phyloP scores from a whole-genome alignment of 345 rosid species.

The Populus davidiana region DNA sequence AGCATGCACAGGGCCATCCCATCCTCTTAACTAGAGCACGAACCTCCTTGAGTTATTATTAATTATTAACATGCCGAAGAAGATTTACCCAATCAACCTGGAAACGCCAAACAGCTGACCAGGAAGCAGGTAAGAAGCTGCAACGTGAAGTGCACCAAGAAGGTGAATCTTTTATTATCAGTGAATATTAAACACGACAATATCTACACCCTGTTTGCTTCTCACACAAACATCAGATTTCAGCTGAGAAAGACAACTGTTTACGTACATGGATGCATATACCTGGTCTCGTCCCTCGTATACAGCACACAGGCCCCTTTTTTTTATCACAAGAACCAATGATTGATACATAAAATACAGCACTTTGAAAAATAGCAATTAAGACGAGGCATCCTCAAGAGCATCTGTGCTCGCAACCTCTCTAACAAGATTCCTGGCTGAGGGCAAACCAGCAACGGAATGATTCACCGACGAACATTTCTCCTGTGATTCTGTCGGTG shows the following conservation, averaged over 20 bases:
- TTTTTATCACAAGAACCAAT: neutral
- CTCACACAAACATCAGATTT: neutral
- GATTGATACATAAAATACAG: neutral
- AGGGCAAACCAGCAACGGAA: slow-evolving; percentile 71
- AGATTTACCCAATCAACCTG: too few relatives aligned
- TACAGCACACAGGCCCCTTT: neutral
- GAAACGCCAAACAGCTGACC: neutral
- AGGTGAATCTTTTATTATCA: neutral
- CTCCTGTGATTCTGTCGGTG: too few relatives aligned
- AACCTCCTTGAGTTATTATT: too few relatives aligned
- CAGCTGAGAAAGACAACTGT: neutral
- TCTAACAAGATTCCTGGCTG: slow-evolving; percentile 66
- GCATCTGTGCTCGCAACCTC: slow-evolving; percentile 36
- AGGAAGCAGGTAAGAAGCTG: too few relatives aligned
- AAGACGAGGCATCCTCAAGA: slow-evolving; percentile 37
- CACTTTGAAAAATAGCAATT: neutral
- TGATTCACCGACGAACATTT: too few relatives aligned
- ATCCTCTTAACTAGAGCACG: too few relatives aligned
- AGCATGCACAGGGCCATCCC: neutral
- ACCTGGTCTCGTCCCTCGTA: too few relatives aligned
- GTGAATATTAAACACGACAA: neutral
- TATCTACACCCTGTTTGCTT: neutral
- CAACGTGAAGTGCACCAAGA: neutral
- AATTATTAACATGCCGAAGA: too few relatives aligned
- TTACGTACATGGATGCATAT: neutral